phyloP scores from a whole-genome alignment of 2,329 filamentous ascomycete genomes.

The Colletotrichum tanaceti region DNA sequence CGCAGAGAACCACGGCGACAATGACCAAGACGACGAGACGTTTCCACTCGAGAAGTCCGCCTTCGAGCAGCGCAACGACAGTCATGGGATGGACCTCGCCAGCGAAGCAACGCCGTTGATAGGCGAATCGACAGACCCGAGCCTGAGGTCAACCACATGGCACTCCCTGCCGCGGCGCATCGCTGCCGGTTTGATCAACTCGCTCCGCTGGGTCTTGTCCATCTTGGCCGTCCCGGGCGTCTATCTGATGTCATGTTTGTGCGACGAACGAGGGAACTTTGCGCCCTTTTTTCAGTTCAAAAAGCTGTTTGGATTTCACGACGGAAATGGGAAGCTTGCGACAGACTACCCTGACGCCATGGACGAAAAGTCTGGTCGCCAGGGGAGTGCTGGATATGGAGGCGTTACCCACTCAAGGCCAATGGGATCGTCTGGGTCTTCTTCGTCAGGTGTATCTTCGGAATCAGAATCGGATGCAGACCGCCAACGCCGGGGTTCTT shows the following conservation, averaged over 20 bases:
- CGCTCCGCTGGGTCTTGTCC: conserved; percentile 81
- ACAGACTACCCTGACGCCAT: conserved; percentile 47
- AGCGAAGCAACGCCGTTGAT: conserved; percentile 78
- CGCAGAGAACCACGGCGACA: conserved; percentile 43
- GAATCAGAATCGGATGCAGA: conserved; percentile 74
- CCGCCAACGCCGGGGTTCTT: conserved; percentile 47
- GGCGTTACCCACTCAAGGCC: conserved; percentile 37
- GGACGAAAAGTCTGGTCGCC: conserved; percentile 48
- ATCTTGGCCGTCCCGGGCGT: conserved; percentile 83
- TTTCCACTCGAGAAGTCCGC: conserved; percentile 41
- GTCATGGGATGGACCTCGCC: conserved; percentile 47
- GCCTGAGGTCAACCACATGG: conserved; percentile 60
- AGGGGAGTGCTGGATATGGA: conserved; percentile 38
- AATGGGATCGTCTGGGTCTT: conserved; percentile 59
- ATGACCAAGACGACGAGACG: conserved; percentile 48
- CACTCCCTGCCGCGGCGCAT: conserved; percentile 74
- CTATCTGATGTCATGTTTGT: conserved; percentile 85
- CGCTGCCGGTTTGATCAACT: conserved; percentile 77
- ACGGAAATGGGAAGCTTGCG: conserved; percentile 62
- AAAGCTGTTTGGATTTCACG: conserved; percentile 67
- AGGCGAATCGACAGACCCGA: conserved; percentile 42
- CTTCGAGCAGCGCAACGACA: conserved; percentile 28
- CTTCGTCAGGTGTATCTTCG: conserved; percentile 75
- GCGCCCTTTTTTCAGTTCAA: conserved; percentile 80
- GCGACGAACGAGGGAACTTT: conserved; percentile 82